A percentile compares a stretch with the other conserved stretches of the same genome.
Evolutionary conservation across 2,329 filamentous ascomycete genomes (phyloP).

Genomic region (Sarocladiaceae sp.): DNA sequence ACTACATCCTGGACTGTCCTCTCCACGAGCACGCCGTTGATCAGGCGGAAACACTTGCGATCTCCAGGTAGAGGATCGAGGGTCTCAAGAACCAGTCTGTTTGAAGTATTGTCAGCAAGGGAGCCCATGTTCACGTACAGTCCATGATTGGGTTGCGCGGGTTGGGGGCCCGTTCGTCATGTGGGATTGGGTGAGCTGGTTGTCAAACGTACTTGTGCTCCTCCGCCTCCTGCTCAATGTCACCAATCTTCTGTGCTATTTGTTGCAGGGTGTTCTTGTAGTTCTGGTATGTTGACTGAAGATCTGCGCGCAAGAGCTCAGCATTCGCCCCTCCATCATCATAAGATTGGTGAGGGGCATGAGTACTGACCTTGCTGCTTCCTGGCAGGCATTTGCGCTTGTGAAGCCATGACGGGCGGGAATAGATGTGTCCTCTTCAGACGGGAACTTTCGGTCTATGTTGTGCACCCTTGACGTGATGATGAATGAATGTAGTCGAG

Average conservation of each 20-base stretch:
- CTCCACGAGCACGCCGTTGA: slow-evolving; percentile 94
- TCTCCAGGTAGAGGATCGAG: slow-evolving; percentile 73
- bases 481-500: not conserved
- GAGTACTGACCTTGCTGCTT: slow-evolving; percentile 62
- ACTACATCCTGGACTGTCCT: slow-evolving; percentile 89
- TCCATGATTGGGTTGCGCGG: too few species aligned
- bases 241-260: slow-evolving; percentile 91
- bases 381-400: slow-evolving; percentile 51
- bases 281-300: slow-evolving; percentile 73
- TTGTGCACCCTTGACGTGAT: too few species aligned
- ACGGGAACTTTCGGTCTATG: too few species aligned
- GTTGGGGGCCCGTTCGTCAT: too few species aligned
- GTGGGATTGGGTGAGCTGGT: too few species aligned
- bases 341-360: slow-evolving; percentile 5
- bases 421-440: not conserved
- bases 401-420: slow-evolving; percentile 37
- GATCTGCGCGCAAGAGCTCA: slow-evolving; percentile 45
- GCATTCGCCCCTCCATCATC: not conserved
- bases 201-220: slow-evolving; percentile 80
- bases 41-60: slow-evolving; percentile 97
- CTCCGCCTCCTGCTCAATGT: slow-evolving; percentile 94
- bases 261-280: slow-evolving; percentile 79
- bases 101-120: too few species aligned
- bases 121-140: too few species aligned
- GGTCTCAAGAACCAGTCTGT: slow-evolving; percentile 88